Percentiles rank a stretch among this genome's conserved stretches.
phyloP scores from a whole-genome alignment of 2,329 filamentous ascomycete species.

The Clarireedia sp. region DNA sequence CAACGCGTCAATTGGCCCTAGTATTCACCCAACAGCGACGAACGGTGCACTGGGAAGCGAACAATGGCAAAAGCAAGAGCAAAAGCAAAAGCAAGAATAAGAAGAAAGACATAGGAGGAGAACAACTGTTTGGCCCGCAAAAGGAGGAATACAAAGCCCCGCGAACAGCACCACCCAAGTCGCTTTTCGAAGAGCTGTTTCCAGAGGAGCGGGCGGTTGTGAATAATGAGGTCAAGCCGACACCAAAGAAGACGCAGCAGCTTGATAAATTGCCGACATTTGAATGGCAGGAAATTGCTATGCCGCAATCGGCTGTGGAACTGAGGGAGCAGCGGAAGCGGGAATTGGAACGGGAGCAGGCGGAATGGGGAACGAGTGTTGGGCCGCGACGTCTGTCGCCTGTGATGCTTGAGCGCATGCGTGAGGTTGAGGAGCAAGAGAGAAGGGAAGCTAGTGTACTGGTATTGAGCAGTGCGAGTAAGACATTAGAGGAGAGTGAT shows the following conservation, averaged over 20 bases:
- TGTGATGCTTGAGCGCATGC: neutral
- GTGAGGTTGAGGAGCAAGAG: neutral
- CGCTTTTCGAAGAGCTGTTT: slow-evolving; percentile 44
- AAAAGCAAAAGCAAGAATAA: neutral
- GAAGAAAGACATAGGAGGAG: neutral
- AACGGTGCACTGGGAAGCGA: slow-evolving; percentile 13
- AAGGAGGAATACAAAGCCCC: neutral
- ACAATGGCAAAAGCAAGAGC: slow-evolving; percentile 9
- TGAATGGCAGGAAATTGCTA: slow-evolving; percentile 15
- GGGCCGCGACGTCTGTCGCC: neutral
- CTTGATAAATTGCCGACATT: slow-evolving; percentile 26
- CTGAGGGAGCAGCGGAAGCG: neutral
- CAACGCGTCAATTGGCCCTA: slow-evolving; percentile 26
- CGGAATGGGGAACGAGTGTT: neutral
- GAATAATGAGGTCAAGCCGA: slow-evolving; percentile 18
- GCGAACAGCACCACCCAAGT: slow-evolving; percentile 12
- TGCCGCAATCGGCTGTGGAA: neutral
- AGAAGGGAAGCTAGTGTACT: slow-evolving; percentile 31
- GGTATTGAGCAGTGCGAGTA: slow-evolving; percentile 50
- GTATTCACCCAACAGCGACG: slow-evolving; percentile 3
- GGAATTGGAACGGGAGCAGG: neutral
- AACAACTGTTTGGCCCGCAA: too few species aligned
- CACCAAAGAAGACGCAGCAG: slow-evolving; percentile 1
- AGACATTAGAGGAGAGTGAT: slow-evolving; percentile 56
- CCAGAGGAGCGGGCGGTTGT: slow-evolving; percentile 35